Evolutionary conservation across 176 grass and related monocot species (phyloP).

Genomic region (Poa annua): DNA sequence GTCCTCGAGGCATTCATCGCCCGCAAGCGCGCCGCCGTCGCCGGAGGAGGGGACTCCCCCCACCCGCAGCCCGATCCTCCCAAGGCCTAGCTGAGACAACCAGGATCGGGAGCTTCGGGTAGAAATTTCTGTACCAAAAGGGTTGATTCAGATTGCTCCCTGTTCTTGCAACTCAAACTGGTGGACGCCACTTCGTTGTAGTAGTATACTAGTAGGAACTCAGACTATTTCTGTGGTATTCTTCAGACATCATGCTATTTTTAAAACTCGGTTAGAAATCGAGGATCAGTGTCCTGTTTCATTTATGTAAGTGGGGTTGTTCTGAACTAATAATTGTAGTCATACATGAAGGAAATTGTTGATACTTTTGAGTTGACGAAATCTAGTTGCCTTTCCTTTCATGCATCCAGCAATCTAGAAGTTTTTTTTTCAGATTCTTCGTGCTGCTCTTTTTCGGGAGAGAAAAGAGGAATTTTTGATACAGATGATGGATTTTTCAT

Average conservation of each 20-base stretch:
- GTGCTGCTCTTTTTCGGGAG: neutral
- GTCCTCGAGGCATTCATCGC: conserved; percentile 51
- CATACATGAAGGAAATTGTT: neutral
- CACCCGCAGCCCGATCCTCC: neutral
- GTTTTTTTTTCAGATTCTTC: neutral
- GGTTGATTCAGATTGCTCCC: too few relatives aligned
- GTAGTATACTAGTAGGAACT: too few relatives aligned
- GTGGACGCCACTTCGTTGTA: too few relatives aligned
- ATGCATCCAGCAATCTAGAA: neutral
- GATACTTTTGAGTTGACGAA: neutral
- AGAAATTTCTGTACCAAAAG: too few relatives aligned
- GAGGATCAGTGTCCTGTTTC: too few relatives aligned
- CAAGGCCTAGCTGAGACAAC: neutral
- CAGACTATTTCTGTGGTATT: too few relatives aligned
- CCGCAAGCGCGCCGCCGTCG: conserved; percentile 20
- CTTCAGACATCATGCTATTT: too few relatives aligned
- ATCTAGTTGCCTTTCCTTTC: neutral
- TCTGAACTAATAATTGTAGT: neutral
- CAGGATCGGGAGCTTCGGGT: too few relatives aligned
- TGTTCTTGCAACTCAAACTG: too few relatives aligned
- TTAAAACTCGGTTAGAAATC: too few relatives aligned
- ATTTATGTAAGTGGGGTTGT: neutral
- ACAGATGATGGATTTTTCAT: neutral
- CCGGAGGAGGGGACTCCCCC: neutral
- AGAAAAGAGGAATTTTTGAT: neutral